Conservation (phyloP, 768 basidiomycete genomes). For the Lactarius evosmus region DNA sequence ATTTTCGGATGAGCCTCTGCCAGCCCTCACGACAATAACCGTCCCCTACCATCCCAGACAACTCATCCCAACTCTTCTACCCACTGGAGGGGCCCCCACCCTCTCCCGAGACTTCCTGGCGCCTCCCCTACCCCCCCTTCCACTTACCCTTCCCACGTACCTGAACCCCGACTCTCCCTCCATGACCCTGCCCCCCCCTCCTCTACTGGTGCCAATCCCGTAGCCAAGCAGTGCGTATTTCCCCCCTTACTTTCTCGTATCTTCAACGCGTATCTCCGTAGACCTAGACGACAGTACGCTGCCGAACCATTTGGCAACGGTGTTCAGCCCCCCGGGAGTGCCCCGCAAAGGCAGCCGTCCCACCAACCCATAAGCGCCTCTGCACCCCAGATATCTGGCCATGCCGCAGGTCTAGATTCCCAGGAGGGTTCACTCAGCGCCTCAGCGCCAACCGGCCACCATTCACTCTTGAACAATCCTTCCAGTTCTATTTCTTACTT, state of each 20-base stretch:
- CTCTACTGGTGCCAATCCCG: constrained; percentile 5
- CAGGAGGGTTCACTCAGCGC: constrained; percentile 14
- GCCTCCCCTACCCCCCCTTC: constrained; percentile 18
- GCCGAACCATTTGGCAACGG: constrained; percentile 13
- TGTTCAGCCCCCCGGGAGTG: constrained; percentile 6
- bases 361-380: constrained; percentile 32
- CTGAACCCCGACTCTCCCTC: constrained; percentile 21
- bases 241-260: neutral
- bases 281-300: constrained; percentile 17
- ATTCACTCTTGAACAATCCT: constrained; percentile 2
- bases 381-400: constrained; percentile 33
- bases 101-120: constrained; percentile 25
- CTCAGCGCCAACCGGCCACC: constrained; percentile 11
- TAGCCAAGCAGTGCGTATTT: constrained; percentile 22
- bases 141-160: constrained; percentile 24
- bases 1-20: constrained; percentile 2
- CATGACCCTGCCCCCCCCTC: constrained; percentile 6
- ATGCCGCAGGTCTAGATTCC: constrained; percentile 11
- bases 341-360: constrained; percentile 25
- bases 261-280: neutral
- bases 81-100: constrained; percentile 23
- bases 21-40: constrained; percentile 25
- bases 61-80: constrained; percentile 22
- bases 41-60: constrained; percentile 23
- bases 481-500: constrained; percentile 9